Conservation (phyloP, 495 filamentous ascomycete species). For the Aspergillus leporis region DNA sequence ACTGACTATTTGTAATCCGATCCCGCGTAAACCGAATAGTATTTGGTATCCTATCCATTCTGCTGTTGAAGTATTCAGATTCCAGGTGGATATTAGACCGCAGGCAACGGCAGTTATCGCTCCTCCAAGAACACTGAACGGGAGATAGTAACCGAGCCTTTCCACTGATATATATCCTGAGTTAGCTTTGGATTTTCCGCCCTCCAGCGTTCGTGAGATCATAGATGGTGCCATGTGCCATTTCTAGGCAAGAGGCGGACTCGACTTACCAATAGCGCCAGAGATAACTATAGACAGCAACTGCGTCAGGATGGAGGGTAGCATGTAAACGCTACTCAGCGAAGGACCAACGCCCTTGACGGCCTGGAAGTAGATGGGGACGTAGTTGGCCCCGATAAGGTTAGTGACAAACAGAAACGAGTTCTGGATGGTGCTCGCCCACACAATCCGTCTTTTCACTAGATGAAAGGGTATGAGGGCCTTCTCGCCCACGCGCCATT, state of each 20-base stretch:
- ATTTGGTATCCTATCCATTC: slow-evolving; percentile 58
- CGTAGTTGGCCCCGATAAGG: slow-evolving; percentile 28
- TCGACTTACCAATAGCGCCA: slow-evolving; percentile 32
- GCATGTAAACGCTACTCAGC: slow-evolving; percentile 29
- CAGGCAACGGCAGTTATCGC: slow-evolving; percentile 33
- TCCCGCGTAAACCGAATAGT: slow-evolving; percentile 48
- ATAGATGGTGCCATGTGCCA: too few relatives aligned
- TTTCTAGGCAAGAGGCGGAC: too few relatives aligned
- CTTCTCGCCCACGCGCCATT: slow-evolving; percentile 40
- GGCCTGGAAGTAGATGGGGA: slow-evolving; percentile 41
- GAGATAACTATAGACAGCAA: slow-evolving; percentile 39
- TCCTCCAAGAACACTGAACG: slow-evolving; percentile 31
- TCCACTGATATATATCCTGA: slow-evolving; percentile 20
- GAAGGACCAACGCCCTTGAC: slow-evolving; percentile 25
- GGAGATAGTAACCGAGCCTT: slow-evolving; percentile 50
- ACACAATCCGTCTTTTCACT: slow-evolving; percentile 24
- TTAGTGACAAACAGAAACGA: background rate
- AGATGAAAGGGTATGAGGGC: slow-evolving; percentile 48
- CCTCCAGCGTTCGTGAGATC: too few relatives aligned
- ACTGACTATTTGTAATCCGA: slow-evolving; percentile 40
- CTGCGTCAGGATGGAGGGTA: slow-evolving; percentile 43
- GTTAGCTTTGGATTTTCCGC: too few relatives aligned
- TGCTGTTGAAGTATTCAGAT: slow-evolving; percentile 38
- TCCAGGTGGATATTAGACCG: slow-evolving; percentile 51
- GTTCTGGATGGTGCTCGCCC: slow-evolving; percentile 21